phyloP scores from a whole-genome alignment of 2,329 filamentous ascomycete genomes.

The Penicillium sp. region DNA sequence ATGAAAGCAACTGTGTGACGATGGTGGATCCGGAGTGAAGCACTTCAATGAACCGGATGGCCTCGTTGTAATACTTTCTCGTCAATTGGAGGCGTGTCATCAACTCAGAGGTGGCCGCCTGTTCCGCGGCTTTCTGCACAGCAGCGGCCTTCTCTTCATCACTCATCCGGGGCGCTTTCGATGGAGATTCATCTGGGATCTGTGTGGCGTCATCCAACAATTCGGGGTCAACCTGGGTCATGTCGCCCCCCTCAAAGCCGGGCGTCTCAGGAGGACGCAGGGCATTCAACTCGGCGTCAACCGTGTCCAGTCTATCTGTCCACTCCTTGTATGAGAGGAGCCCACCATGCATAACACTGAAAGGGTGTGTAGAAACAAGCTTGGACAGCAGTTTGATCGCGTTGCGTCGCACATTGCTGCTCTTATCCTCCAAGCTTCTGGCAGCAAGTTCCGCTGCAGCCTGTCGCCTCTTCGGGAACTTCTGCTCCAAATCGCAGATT shows the following conservation, averaged over 20 bases:
- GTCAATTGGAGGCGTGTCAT: constrained; percentile 85
- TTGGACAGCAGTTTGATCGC: constrained; percentile 88
- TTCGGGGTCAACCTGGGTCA: constrained; percentile 70
- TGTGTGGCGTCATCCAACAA: constrained; percentile 88
- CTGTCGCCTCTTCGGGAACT: constrained; percentile 89
- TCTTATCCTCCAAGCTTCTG: constrained; percentile 92
- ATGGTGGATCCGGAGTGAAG: constrained; percentile 77
- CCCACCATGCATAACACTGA: constrained; percentile 85
- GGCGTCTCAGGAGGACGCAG: constrained; percentile 72
- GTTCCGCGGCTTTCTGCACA: constrained; percentile 76
- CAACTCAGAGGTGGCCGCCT: constrained; percentile 83
- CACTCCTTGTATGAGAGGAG: constrained; percentile 83
- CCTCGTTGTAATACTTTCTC: constrained; percentile 87
- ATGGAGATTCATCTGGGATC: constrained; percentile 62
- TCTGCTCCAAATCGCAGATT: constrained; percentile 90
- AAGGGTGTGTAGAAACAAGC: constrained; percentile 90
- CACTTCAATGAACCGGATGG: constrained; percentile 88
- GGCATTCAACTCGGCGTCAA: constrained; percentile 76
- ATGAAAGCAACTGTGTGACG: constrained; percentile 83
- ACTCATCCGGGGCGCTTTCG: constrained; percentile 67
- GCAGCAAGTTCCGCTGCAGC: constrained; percentile 82
- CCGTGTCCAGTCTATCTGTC: constrained; percentile 75
- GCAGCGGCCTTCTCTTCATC: constrained; percentile 74
- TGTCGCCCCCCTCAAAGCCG: constrained; percentile 66
- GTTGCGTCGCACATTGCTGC: constrained; percentile 92